Conservation (phyloP, 2,329 filamentous ascomycete genomes). For the Alternaria angustiovoidea region DNA sequence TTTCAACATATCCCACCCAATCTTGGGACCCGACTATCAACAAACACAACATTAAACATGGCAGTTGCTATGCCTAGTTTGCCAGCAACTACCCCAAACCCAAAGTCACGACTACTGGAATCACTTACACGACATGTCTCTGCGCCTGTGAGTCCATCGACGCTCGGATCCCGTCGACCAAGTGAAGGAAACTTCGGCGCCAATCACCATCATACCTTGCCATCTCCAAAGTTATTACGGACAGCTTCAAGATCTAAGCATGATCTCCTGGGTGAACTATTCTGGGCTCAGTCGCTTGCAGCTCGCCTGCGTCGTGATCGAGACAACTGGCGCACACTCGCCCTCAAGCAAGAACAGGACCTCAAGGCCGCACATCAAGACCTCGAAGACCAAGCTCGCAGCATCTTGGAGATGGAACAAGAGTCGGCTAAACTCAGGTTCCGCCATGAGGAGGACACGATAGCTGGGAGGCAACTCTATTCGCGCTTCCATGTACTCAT, state of each 20-base stretch:
- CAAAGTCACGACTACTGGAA: slow-evolving; percentile 2
- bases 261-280: slow-evolving; percentile 7
- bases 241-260: background rate
- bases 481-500: background rate
- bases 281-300: slow-evolving; percentile 4
- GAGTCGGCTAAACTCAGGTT: slow-evolving; percentile 3
- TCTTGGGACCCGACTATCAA: background rate
- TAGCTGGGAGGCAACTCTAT: slow-evolving; percentile 1
- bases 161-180: background rate
- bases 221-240: background rate
- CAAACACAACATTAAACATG: background rate
- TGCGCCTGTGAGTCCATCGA: slow-evolving; percentile 4
- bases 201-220: background rate
- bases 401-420: background rate
- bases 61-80: background rate
- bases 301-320: slow-evolving; percentile 16
- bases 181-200: background rate
- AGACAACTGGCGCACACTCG: slow-evolving; percentile 11
- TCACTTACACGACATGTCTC: slow-evolving; percentile 17
- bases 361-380: background rate
- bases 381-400: slow-evolving; percentile 3
- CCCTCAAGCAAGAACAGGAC: slow-evolving; percentile 8
- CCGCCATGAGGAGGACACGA: slow-evolving; percentile 6
- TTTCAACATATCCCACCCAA: background rate
- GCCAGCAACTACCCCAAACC: background rate